These are phyloP conservation scores for Serendipita vermifera DNA, from an alignment of 768 basidiomycete genomes.

Conservation along the genomic window DNA sequence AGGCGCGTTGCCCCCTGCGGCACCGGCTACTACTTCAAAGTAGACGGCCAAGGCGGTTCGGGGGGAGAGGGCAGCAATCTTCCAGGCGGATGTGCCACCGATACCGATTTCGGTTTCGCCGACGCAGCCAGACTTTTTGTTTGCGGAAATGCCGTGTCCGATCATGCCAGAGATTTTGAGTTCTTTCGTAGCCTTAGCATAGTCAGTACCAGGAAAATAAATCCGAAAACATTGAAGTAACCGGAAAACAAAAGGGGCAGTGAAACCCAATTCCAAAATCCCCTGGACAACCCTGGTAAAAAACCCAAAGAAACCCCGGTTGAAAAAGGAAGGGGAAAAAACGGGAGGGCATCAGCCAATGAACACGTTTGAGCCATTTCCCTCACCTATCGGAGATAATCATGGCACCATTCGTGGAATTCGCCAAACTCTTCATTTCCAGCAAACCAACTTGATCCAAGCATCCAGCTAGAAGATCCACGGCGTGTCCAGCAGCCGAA, in stretches of 20 bases:
- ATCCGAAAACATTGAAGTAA: constrained; percentile 28
- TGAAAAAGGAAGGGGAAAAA: constrained; percentile 96
- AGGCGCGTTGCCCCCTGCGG: background rate
- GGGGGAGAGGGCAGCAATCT: constrained; percentile 80
- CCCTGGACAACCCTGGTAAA: constrained; percentile 91
- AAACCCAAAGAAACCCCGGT: constrained; percentile 88
- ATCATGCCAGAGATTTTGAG: constrained; percentile 96
- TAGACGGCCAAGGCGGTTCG: constrained; percentile 84
- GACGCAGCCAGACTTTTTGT: constrained; percentile 91
- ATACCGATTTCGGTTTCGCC: constrained; percentile 99
- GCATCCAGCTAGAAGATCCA: constrained; percentile 94
- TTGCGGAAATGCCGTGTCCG: constrained; percentile 92
- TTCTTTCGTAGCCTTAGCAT: constrained; percentile 83
- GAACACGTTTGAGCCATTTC: too few species aligned
- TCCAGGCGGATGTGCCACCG: constrained; percentile 97
- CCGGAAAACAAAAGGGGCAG: constrained; percentile 97
- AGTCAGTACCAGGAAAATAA: background rate
- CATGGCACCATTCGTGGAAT: constrained; percentile 93
- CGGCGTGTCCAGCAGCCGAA: constrained; percentile 86
- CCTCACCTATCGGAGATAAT: constrained; percentile 95
- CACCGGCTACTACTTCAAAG: constrained; percentile 93
- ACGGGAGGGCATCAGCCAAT: too few species aligned
- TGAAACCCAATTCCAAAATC: constrained; percentile 92
- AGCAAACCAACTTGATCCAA: constrained; percentile 94
- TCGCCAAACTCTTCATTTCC: constrained; percentile 94